Conservation (phyloP, 345 rosid genomes). For the Physaria fendleri region DNA sequence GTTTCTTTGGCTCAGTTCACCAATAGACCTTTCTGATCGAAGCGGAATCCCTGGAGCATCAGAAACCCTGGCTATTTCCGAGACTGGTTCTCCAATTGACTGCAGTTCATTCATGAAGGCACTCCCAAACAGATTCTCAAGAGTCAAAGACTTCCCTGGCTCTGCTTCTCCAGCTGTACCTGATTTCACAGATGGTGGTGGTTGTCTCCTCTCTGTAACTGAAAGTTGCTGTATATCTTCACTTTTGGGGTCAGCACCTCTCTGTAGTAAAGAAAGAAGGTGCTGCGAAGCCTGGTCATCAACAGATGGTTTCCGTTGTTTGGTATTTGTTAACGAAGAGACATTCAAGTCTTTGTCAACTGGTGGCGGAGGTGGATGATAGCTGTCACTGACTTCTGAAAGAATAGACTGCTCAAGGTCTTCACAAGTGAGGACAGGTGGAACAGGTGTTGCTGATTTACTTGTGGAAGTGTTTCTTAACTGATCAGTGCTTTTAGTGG, state of each 20-base stretch:
- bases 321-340: constrained; percentile 30
- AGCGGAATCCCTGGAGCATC: constrained; percentile 36
- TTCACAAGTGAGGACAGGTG: constrained; percentile 90
- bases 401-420: constrained; percentile 94
- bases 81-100: constrained; percentile 55
- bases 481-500: constrained; percentile 33
- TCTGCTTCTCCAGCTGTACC: constrained; percentile 36
- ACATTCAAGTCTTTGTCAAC: constrained; percentile 32
- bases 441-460: constrained; percentile 35
- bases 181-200: constrained; percentile 18
- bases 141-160: constrained; percentile 61
- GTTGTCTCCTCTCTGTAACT: constrained; percentile 29
- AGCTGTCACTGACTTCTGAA: constrained; percentile 49
- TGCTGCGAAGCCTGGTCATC: constrained; percentile 75
- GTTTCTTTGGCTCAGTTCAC: constrained; percentile 31
- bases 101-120: constrained; percentile 95
- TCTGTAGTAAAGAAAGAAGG: constrained; percentile 80
- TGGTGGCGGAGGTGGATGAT: constrained; percentile 35
- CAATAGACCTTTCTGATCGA: constrained; percentile 31
- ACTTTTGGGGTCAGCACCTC: constrained; percentile 35
- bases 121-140: constrained; percentile 87
- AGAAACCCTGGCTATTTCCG: constrained; percentile 36
- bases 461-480: constrained; percentile 18
- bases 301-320: constrained; percentile 38
- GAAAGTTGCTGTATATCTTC: constrained; percentile 24